Evolutionary conservation across 352 stramenopile genomes (phyloP).

Genomic region (Aphanomyces astaci): DNA sequence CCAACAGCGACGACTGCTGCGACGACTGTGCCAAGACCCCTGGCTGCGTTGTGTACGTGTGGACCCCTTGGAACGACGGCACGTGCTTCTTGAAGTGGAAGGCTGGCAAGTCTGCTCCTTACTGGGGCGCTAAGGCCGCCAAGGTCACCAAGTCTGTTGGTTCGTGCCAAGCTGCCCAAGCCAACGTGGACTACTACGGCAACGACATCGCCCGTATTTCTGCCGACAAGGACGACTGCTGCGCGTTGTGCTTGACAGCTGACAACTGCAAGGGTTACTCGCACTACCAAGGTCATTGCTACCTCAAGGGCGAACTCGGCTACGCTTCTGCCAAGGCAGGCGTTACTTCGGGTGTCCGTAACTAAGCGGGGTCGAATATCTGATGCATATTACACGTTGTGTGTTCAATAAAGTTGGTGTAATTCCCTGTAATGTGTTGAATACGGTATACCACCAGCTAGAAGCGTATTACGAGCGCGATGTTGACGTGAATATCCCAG

Average conservation of each 20-base stretch:
- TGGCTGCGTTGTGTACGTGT: conserved; percentile 14
- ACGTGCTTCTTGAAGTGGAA: conserved; percentile 15
- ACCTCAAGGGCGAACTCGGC: not conserved
- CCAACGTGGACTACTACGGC: conserved; percentile 12
- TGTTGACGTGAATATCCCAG: no score
- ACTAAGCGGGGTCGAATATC: no score
- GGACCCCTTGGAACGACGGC: no score
- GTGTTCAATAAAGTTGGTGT: no score
- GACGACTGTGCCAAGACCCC: not conserved
- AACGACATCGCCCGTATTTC: conserved; percentile 15
- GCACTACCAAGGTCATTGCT: not conserved
- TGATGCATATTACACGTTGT: no score
- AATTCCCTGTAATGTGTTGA: no score
- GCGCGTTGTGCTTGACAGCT: not conserved
- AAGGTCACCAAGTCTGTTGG: not conserved
- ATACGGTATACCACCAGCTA: no score
- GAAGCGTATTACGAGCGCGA: no score
- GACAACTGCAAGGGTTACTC: not conserved
- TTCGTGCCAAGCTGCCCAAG: not conserved
- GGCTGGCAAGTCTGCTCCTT: conserved; percentile 14
- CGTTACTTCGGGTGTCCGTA: not conserved
- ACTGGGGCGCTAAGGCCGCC: not conserved
- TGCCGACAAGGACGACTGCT: not conserved
- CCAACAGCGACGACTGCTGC: not conserved
- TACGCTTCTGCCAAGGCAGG: not conserved